Percentiles rank a stretch among this genome's conserved stretches.
phyloP scores from a whole-genome alignment of 306 rosid genomes.

The Senna siamea region DNA sequence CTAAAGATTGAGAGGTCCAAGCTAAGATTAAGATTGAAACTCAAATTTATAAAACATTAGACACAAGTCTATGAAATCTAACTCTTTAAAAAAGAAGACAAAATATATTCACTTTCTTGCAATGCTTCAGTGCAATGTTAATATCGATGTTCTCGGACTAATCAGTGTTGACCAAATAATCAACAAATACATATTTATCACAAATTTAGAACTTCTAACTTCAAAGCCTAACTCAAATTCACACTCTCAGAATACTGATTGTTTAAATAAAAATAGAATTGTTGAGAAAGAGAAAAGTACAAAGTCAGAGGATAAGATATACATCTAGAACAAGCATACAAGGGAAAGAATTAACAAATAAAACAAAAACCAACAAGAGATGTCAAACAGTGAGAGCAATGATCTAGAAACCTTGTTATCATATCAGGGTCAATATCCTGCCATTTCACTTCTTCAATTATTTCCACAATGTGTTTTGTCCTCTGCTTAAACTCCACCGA shows the following conservation, averaged over 20 bases:
- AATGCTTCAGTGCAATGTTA: background rate
- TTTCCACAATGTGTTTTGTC: constrained; percentile 80
- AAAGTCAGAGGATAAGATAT: background rate
- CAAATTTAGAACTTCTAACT: background rate
- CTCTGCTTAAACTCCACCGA: constrained; percentile 85
- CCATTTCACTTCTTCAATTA: constrained; percentile 86
- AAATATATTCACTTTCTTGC: background rate
- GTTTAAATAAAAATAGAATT: background rate
- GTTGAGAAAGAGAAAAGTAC: background rate
- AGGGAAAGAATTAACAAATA: background rate
- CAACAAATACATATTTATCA: background rate
- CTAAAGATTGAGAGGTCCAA: background rate
- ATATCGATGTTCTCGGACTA: background rate
- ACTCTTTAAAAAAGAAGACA: background rate
- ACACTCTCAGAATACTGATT: background rate
- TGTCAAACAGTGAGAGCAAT: constrained; percentile 33
- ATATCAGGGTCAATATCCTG: constrained; percentile 78
- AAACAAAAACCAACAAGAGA: constrained; percentile 1
- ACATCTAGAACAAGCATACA: background rate
- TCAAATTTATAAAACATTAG: background rate
- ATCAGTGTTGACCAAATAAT: background rate
- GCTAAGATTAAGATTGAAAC: background rate
- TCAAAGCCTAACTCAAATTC: background rate
- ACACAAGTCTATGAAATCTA: background rate
- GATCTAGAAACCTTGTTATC: constrained; percentile 72